A percentile compares a stretch with the other conserved stretches of the same genome.
Conservation (phyloP, 2,329 filamentous ascomycete species). For the Lasiodiplodia sp. region DNA sequence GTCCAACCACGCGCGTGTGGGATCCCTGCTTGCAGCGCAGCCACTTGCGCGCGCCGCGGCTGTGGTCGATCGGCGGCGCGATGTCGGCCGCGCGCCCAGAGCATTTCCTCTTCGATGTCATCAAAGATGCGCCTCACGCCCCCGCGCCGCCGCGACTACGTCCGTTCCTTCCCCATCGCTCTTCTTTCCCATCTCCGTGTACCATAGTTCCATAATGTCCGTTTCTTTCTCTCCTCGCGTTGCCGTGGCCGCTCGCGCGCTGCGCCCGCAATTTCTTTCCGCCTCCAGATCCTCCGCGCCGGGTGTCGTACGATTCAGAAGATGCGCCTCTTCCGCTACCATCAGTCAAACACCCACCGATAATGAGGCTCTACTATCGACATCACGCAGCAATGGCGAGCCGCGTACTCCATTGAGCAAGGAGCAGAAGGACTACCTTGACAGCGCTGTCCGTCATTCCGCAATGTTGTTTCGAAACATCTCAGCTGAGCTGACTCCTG, state of each 20-base stretch:
- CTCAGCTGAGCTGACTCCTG: constrained; percentile 4
- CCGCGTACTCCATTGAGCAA: constrained; percentile 37
- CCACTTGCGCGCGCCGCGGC: background rate
- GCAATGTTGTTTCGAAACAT: constrained; percentile 3
- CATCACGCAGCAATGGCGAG: background rate
- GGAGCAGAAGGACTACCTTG: constrained; percentile 47
- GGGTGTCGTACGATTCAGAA: constrained; percentile 12
- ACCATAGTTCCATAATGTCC: constrained; percentile 13
- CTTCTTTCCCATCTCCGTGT: background rate
- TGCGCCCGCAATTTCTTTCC: constrained; percentile 14
- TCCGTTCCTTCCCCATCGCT: constrained; percentile 6
- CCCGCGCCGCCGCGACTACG: background rate
- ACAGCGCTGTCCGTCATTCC: constrained; percentile 40
- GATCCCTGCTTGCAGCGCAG: background rate
- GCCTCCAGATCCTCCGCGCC: constrained; percentile 3
- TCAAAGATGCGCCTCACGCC: constrained; percentile 3
- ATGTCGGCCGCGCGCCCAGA: constrained; percentile 21
- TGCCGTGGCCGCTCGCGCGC: constrained; percentile 1
- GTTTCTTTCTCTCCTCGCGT: background rate
- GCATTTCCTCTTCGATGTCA: constrained; percentile 18
- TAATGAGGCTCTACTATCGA: background rate
- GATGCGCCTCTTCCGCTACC: constrained; percentile 24
- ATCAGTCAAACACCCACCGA: background rate
- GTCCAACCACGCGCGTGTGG: background rate
- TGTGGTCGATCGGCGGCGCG: constrained; percentile 26